Base-by-base conservation (phyloP, 805 yeast species). In the Metschnikowia arizonensis region DNA sequence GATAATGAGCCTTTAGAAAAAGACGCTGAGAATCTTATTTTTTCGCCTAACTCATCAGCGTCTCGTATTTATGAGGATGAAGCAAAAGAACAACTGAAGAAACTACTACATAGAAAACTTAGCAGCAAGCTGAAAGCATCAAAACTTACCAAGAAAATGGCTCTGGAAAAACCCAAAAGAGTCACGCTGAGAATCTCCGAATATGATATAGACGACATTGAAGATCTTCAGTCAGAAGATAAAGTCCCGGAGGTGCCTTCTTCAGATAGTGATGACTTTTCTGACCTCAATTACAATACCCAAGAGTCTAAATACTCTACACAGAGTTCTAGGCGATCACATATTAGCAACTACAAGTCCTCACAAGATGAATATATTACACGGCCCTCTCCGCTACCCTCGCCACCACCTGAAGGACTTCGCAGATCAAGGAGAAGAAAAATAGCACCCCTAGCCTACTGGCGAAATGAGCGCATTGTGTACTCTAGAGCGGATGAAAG, bases 391-490 rank as follows among this genome's bases (percentile, higher is more conserved):
- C 72, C 72, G 5, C 60, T 68, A 25, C 76, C 74, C 1, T 67
- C 73, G 3, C 74, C 76, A 1, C 74, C 73, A 5, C 72, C 72
- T 5, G 73, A 67, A 45, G 77, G 80, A 0, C 56, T 78, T 2
- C 70, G 95, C 50, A 68, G 86, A 51, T 85, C 95, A 0, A 70
- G 74, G 26, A 72, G 96, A 55, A 76, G 79, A 0, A 76, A 78
- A 50, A 74, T 85, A 5, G 77, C 82, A 3, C 91, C 95, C 0
- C 66, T 88, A 50, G 90, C 88, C 2, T 85, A 75, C 60, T 88
- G 96, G 96, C 78, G 85, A 60, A 86, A 85, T 57, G 96, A 88
- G 63, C 71, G 80, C 48, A 77, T 85, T 25, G 77, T 85, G 3
- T 88, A 85, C 57, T 55, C 66, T 1, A 50, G 66, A 30, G 69